A percentile compares a stretch with the other conserved stretches of the same genome.
These are phyloP conservation scores for Wickerhamiella allomyrinae DNA, from an alignment of 805 yeast species.

Conservation along the genomic window DNA sequence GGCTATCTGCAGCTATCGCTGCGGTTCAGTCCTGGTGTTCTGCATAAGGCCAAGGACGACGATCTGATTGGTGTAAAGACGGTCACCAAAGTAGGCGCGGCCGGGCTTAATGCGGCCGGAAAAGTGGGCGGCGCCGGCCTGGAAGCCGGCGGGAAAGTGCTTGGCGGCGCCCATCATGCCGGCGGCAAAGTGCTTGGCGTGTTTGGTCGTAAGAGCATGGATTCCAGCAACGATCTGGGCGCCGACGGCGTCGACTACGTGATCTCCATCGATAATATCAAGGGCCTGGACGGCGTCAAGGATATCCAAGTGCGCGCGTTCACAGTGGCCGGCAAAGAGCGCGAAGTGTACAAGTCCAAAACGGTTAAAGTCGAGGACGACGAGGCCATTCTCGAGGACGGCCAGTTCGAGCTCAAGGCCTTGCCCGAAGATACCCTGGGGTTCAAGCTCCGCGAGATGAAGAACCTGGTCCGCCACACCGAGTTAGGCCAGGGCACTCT, in stretches of 20 bases:
- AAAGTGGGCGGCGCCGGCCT: constrained; percentile 38
- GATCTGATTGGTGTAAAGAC: constrained; percentile 13
- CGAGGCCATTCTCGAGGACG: constrained; percentile 28
- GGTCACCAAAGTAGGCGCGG: constrained; percentile 16
- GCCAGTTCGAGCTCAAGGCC: constrained; percentile 53
- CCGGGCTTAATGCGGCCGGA: constrained; percentile 34
- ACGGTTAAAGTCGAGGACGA: constrained; percentile 38
- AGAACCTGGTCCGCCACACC: constrained; percentile 55
- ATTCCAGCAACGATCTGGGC: constrained; percentile 8
- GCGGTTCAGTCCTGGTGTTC: constrained; percentile 57
- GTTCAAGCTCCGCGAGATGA: constrained; percentile 51
- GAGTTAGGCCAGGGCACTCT: constrained; percentile 49
- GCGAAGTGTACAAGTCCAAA: constrained; percentile 54
- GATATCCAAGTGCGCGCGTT: constrained; percentile 36
- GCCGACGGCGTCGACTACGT: constrained; percentile 9
- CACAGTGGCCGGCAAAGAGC: constrained; percentile 27
- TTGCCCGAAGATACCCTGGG: constrained; percentile 44
- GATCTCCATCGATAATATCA: constrained; percentile 13
- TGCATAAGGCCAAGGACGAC: constrained; percentile 22
- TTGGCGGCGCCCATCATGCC: constrained; percentile 29
- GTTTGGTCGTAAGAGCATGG: constrained; percentile 24
- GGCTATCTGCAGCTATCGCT: constrained; percentile 52
- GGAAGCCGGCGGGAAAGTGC: constrained; percentile 29
- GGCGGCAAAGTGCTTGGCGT: constrained; percentile 30
- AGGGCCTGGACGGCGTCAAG: constrained; percentile 17